Base-by-base conservation (phyloP, 2,329 filamentous ascomycete genomes). In the Calonectria pseudoturangicola region DNA sequence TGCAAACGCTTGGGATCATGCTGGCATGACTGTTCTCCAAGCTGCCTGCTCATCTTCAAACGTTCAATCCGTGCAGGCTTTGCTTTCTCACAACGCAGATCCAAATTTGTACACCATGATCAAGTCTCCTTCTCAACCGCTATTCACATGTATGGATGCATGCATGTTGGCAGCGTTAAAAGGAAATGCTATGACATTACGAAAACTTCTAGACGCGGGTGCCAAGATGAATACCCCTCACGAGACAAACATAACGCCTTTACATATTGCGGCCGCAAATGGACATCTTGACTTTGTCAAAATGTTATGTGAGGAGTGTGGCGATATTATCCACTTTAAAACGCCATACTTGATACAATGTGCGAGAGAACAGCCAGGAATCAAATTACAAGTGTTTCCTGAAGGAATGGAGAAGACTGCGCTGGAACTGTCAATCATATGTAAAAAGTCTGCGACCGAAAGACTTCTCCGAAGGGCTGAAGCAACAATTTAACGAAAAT, bases 1-100 rank as follows among this genome's bases (percentile, higher is more conserved):
- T 33, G 54, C 33, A 25, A 60, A 60, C n/a, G 39, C 54, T 60
- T 36, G 54, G 39, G 54, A 60, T 30, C 30, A 60, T 33, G 18
- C 41, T 16, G 54, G 54, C n/a, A 60, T 60, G 21, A 21, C 54
- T n/a, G 54, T 33, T 41, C 54, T 60, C 18, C 54, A 60, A 13
- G 54, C 33, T n/a, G 54, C 54, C 30, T 60, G 33, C 13, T 30
- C 13, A 16, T 60, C 54, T 41, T 16, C 54, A n/a, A 12, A 12
- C 39, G 12, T 36, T 4, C 28, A 41, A 30, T 21, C 39, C 10
- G 33, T 60, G 9, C 54, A 60, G 54, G 54, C 33, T 41, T 30
- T 60, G 18, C 54, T 60, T 21, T 60, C 54, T 25, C 5, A 41
- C 13, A 30, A 30, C n/a, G 54, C 54, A 41, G 33, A 60, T 12